Base-by-base conservation (phyloP, 2,329 filamentous ascomycete genomes). In the Aspergillus fructus region DNA sequence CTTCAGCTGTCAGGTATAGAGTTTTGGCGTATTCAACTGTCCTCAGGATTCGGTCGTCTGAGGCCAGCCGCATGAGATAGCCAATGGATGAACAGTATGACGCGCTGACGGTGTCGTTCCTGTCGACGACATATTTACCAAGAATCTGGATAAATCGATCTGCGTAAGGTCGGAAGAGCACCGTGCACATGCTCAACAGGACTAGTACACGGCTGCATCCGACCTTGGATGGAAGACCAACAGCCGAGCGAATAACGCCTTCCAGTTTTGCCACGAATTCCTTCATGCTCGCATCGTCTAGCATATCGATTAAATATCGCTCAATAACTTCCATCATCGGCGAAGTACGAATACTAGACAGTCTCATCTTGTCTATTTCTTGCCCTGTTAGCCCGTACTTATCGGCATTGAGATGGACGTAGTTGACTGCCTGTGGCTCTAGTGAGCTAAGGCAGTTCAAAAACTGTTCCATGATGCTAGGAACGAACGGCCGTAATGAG, bases 311-410 rank as follows among this genome's bases (percentile, higher is more conserved):
- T 51, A 77, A 62, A 67, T 90, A 91, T 62, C 93, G 85, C 66
- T 96, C 91, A 55, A 97, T 91, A 1, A 92, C 92, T 72, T 97
- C 93, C 68, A 93, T 96, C 62, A 99, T 87, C 0, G 94, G 93
- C 15, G 91, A 96, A 52, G 85, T 86, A 27, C 91, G 89, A 30
- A 97, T 91, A 71, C 87, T 89, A 40, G 85, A 87, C 13, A 94
- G 86, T 55, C 94, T 84, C 73, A 92, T 83, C 70, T 91, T 93
- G 73, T 99, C 94, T 55, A 99, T 91, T 67, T 93, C 87, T 64
- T 96, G 91, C 47, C 91, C 88, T 0, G 89, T 96, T 27, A 96
- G 83, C 49, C 96, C 92, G 62, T 92, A 90, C 61, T 89, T 88
- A 45, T 85, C 88, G 0, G 91, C 91, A 66, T 96, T 91, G 60